These are phyloP conservation scores for Calonectria leucothoes DNA, from an alignment of 2,329 filamentous ascomycete species.

Conservation along the genomic window DNA sequence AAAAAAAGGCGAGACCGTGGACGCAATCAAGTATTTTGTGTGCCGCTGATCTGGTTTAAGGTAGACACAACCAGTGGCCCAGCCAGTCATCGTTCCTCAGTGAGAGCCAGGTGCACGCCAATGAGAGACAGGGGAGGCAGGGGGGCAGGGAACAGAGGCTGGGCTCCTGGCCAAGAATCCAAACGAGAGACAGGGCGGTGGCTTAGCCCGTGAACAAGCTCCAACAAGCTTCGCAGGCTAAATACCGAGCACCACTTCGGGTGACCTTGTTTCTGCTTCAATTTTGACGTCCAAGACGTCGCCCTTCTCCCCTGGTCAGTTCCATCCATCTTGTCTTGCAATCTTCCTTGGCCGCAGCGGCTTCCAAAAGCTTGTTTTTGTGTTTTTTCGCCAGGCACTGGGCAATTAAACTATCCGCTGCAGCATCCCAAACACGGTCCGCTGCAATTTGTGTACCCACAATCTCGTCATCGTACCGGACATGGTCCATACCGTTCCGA, in stretches of 20 bases:
- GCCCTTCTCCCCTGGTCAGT: not conserved
- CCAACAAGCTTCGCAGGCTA: conserved; percentile 5
- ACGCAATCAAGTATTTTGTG: not conserved
- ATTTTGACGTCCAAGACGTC: not conserved
- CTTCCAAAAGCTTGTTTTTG: not conserved
- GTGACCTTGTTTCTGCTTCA: conserved; percentile 14
- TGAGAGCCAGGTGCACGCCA: not conserved
- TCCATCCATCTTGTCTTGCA: not conserved
- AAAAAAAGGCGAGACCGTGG: not conserved
- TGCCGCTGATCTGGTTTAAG: conserved; percentile 4
- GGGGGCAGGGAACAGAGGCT: not conserved
- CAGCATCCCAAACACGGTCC: not conserved
- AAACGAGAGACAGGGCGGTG: not conserved
- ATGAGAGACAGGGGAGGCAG: not conserved
- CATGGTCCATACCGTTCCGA: not conserved
- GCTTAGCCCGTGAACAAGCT: conserved; percentile 12
- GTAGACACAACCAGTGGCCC: not conserved
- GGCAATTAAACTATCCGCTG: not conserved
- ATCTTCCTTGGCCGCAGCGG: conserved; percentile 4
- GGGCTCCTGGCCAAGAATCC: not conserved
- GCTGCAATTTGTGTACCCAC: not conserved
- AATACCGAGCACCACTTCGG: conserved; percentile 4
- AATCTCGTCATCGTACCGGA: not conserved
- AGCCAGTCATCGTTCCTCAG: not conserved
- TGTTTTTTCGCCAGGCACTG: not conserved